phyloP scores from a whole-genome alignment of 2,329 filamentous ascomycete genomes.

The Onygena corvina region DNA sequence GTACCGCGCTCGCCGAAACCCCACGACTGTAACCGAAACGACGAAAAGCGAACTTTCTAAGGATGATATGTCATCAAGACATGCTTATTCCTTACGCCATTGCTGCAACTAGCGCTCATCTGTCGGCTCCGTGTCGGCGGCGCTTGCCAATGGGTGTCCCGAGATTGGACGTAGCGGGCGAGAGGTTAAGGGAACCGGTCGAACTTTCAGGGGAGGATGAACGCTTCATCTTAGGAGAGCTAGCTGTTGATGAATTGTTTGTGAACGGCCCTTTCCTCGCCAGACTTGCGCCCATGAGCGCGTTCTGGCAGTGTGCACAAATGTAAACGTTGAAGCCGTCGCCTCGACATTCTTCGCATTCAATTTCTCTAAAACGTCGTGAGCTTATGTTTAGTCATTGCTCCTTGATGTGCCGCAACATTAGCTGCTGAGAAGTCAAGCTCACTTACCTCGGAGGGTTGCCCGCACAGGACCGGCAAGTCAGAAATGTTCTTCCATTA shows the following conservation, averaged over 20 bases:
- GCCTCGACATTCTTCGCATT: slow-evolving; percentile 11
- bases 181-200: not conserved
- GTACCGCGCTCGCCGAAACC: too few relatives aligned
- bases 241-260: not conserved
- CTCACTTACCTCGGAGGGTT: slow-evolving; percentile 26
- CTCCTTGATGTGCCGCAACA: not conserved
- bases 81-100: not conserved
- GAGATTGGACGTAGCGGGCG: not conserved
- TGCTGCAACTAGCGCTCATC: not conserved
- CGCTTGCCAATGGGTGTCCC: not conserved
- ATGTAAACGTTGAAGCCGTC: slow-evolving; percentile 10
- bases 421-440: not conserved
- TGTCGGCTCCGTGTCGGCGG: not conserved
- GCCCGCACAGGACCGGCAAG: slow-evolving; percentile 28
- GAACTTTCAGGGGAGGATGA: not conserved
- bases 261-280: not conserved
- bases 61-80: not conserved
- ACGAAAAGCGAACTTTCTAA: too few relatives aligned
- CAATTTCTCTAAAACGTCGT: slow-evolving; percentile 7
- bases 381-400: too few relatives aligned
- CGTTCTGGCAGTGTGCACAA: slow-evolving; percentile 9
- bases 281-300: not conserved
- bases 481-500: slow-evolving; percentile 25
- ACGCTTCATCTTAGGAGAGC: not conserved
- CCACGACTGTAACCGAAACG: too few relatives aligned